Conservation (phyloP, 495 filamentous ascomycete species). For the Aspergillus leporis region DNA sequence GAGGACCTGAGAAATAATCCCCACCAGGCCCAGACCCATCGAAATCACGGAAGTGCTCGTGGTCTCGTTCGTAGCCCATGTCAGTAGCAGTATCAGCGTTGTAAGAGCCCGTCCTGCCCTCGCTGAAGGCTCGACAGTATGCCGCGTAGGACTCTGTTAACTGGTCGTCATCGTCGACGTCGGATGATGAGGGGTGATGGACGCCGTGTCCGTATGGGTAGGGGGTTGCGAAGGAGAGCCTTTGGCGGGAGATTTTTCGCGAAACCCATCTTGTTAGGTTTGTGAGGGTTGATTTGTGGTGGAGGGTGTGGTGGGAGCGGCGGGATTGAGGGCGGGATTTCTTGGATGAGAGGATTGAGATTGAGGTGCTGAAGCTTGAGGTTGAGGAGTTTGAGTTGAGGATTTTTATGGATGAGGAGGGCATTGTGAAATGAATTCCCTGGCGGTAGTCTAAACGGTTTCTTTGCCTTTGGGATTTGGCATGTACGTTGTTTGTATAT, state of each 20-base stretch:
- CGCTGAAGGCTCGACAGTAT: constrained; percentile 27
- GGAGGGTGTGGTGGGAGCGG: not conserved
- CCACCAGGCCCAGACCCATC: too few relatives aligned
- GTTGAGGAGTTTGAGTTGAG: not conserved
- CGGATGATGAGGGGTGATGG: too few relatives aligned
- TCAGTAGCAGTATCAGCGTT: not conserved
- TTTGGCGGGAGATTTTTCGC: constrained; percentile 20
- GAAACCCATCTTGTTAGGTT: constrained; percentile 24
- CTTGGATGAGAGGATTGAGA: not conserved
- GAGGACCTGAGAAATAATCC: too few relatives aligned
- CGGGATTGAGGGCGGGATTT: not conserved
- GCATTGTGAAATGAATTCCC: not conserved
- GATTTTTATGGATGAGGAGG: not conserved
- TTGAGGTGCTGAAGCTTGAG: not conserved
- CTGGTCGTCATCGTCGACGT: not conserved
- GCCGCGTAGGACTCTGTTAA: constrained; percentile 10
- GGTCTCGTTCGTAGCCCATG: constrained; percentile 3
- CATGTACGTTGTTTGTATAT: too few relatives aligned
- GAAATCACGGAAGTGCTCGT: too few relatives aligned
- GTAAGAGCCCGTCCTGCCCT: not conserved
- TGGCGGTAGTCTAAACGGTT: too few relatives aligned
- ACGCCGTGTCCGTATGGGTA: not conserved
- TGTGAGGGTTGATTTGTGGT: constrained; percentile 14
- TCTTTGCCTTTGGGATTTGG: too few relatives aligned
- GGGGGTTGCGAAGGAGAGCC: constrained; percentile 1